These are phyloP conservation scores for Aspergillus biplanus DNA, from an alignment of 495 filamentous ascomycete genomes.

Conservation along the genomic window DNA sequence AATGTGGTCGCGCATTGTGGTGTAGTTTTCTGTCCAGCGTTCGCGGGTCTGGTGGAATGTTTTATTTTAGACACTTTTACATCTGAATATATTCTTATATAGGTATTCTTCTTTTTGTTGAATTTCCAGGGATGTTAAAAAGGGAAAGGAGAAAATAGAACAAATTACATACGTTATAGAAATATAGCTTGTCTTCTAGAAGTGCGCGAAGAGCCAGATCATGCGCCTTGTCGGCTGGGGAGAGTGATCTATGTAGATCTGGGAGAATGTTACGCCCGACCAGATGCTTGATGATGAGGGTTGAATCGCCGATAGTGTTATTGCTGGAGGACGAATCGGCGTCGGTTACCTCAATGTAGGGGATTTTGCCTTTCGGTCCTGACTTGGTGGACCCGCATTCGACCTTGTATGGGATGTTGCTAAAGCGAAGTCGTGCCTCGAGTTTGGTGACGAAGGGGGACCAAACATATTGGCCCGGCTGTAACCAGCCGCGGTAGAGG, in stretches of 20 bases:
- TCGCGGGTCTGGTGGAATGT: conserved; percentile 21
- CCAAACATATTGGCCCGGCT: conserved; percentile 51
- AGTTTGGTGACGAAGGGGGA: conserved; percentile 70
- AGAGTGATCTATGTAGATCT: conserved; percentile 51
- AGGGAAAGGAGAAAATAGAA: not conserved
- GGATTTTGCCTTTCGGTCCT: conserved; percentile 63
- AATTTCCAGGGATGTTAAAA: not conserved
- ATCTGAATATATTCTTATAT: not conserved
- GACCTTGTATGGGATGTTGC: conserved; percentile 47
- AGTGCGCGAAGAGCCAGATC: conserved; percentile 58
- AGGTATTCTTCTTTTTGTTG: not conserved
- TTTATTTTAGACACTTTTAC: not conserved
- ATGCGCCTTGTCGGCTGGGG: conserved; percentile 38
- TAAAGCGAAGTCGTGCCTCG: conserved; percentile 63
- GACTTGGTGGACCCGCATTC: conserved; percentile 44
- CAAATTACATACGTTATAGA: conserved; percentile 46
- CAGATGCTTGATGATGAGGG: conserved; percentile 54
- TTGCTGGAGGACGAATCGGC: not conserved
- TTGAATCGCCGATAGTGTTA: conserved; percentile 47
- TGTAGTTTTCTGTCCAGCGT: conserved; percentile 64
- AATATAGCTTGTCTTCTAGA: conserved; percentile 65
- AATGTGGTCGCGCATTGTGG: conserved; percentile 58
- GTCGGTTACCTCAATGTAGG: conserved; percentile 45
- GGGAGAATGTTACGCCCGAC: conserved; percentile 41
- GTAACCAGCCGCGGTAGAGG: conserved; percentile 57